Percentiles rank a stretch among this genome's conserved stretches.
Conservation (phyloP, 1,284 basidiomycete species). For the Albatrellus sp. region DNA sequence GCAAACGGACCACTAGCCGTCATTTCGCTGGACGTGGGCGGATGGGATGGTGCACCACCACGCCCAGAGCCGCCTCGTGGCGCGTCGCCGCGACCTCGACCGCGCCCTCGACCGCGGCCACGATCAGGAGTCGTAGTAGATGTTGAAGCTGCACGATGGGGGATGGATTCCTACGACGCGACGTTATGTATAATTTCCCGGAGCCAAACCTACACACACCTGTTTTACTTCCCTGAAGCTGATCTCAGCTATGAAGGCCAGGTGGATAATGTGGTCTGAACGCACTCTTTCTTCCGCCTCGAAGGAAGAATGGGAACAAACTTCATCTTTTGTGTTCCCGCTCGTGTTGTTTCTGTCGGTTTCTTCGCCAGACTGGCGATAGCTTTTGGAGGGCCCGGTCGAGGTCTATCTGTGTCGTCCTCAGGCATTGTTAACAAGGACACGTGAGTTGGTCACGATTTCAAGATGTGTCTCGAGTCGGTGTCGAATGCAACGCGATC, state of each 20-base stretch:
- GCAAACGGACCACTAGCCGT: conserved; percentile 77
- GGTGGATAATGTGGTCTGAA: conserved; percentile 12
- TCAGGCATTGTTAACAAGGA: conserved; percentile 13
- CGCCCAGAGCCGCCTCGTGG: conserved; percentile 18
- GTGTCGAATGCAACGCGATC: too few species aligned
- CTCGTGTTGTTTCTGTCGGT: conserved; percentile 53
- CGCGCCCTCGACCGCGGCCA: conserved; percentile 20
- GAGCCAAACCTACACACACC: conserved; percentile 17
- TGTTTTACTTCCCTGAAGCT: conserved; percentile 27
- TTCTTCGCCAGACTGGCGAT: conserved; percentile 66
- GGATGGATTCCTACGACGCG: conserved; percentile 34
- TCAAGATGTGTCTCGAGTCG: too few species aligned
- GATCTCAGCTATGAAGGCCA: conserved; percentile 6
- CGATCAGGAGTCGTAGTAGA: conserved; percentile 26
- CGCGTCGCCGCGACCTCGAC: conserved; percentile 31
- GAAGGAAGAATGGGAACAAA: conserved; percentile 66
- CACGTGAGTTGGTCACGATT: too few species aligned
- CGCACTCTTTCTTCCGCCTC: conserved; percentile 68
- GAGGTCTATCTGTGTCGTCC: conserved; percentile 14
- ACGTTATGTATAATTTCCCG: conserved; percentile 1
- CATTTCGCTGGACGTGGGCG: conserved; percentile 46
- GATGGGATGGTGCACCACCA: conserved; percentile 33
- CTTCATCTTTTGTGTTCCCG: conserved; percentile 63
- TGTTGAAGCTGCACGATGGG: conserved; percentile 11
- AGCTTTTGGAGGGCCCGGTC: conserved; percentile 29